These are phyloP conservation scores for Geotrichum reessii DNA, from an alignment of 1,139 yeast genomes.

Conservation along the genomic window DNA sequence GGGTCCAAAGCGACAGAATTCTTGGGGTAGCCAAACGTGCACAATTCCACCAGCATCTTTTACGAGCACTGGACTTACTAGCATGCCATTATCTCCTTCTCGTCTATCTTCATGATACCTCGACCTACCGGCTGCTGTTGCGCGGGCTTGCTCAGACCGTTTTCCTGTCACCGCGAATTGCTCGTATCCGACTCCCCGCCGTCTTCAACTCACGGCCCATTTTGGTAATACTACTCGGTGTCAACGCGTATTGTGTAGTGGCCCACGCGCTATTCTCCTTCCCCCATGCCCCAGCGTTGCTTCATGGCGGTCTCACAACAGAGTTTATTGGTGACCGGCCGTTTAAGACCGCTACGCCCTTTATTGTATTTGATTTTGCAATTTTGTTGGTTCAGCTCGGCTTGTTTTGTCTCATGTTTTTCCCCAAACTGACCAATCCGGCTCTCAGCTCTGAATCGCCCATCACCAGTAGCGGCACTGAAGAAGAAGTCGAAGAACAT, in stretches of 20 bases:
- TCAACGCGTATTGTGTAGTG: slow-evolving; percentile 22
- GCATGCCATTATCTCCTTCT: slow-evolving; percentile 9
- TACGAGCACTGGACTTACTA: slow-evolving; percentile 24
- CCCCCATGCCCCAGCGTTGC: background rate
- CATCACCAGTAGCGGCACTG: background rate
- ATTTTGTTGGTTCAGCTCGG: slow-evolving; percentile 25
- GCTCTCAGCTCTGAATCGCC: background rate
- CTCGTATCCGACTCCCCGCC: slow-evolving; percentile 21
- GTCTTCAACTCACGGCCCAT: slow-evolving; percentile 24
- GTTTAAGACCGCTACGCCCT: slow-evolving; percentile 22
- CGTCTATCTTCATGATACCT: slow-evolving; percentile 15
- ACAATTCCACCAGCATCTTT: slow-evolving; percentile 26
- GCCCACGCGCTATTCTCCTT: slow-evolving; percentile 16
- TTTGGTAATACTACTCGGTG: slow-evolving; percentile 22
- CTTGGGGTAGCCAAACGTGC: background rate
- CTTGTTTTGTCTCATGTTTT: slow-evolving; percentile 25
- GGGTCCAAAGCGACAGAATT: background rate
- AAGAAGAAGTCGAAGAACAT: too few relatives aligned
- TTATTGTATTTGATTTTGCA: slow-evolving; percentile 26
- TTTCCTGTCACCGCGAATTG: slow-evolving; percentile 25
- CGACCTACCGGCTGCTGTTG: slow-evolving; percentile 25
- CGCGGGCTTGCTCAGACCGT: slow-evolving; percentile 27
- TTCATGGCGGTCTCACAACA: slow-evolving; percentile 36
- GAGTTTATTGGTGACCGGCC: slow-evolving; percentile 34
- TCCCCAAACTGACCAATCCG: background rate